Evolutionary conservation across 371 early-diverging fungal species (phyloP).

Genomic region (Saksenaea oblongispora): DNA sequence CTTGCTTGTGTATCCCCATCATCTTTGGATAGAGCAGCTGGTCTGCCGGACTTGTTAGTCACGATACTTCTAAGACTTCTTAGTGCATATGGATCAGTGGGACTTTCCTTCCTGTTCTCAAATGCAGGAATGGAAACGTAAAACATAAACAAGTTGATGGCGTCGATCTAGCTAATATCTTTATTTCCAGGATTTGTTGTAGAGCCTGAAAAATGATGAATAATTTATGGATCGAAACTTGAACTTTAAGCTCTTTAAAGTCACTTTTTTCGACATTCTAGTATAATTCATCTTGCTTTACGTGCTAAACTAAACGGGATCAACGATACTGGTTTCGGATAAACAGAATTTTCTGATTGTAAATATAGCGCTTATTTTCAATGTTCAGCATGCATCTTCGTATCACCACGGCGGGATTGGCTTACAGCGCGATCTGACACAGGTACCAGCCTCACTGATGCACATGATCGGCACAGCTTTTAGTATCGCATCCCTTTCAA

Average conservation of each 20-base stretch:
- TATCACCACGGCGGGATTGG: not conserved
- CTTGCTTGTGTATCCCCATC: not conserved
- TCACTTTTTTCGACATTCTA: too few species aligned
- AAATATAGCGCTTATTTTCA: not conserved
- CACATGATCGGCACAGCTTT: not conserved
- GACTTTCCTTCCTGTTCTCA: not conserved
- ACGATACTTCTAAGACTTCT: not conserved
- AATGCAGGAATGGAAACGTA: too few species aligned
- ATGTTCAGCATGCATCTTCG: not conserved
- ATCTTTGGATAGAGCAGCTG: not conserved
- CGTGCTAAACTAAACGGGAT: not conserved
- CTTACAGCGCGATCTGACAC: not conserved
- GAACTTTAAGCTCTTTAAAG: too few species aligned
- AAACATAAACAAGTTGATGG: too few species aligned
- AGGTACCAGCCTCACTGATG: not conserved
- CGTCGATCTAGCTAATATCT: too few species aligned
- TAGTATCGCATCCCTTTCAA: not conserved
- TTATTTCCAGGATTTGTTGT: too few species aligned
- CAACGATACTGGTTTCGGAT: not conserved
- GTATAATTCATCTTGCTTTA: not conserved
- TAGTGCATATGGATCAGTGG: not conserved
- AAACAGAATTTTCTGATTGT: not conserved
- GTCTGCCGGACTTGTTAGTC: not conserved
- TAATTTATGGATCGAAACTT: too few species aligned
- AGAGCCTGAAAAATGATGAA: too few species aligned